Percentiles rank a stretch among this genome's conserved stretches.
phyloP scores from a whole-genome alignment of 2,329 filamentous ascomycete genomes.

The Fonsecaea pedrosoi region DNA sequence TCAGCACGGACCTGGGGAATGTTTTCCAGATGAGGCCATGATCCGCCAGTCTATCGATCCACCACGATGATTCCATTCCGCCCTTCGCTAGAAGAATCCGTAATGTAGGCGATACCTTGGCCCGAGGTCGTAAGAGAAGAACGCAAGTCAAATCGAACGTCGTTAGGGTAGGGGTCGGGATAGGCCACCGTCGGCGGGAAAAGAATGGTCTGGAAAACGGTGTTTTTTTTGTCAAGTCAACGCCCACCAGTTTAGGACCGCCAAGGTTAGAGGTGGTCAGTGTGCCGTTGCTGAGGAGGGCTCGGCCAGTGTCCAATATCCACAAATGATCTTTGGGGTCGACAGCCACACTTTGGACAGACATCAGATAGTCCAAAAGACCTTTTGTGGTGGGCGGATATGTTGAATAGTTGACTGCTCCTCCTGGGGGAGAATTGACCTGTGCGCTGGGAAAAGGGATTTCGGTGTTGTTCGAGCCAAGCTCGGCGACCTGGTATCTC shows the following conservation, averaged over 20 bases:
- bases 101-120: slow-evolving; percentile 60
- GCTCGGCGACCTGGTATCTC: slow-evolving; percentile 59
- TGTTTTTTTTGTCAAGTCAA: slow-evolving; percentile 57
- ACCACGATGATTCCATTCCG: slow-evolving; percentile 59
- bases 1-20: slow-evolving; percentile 51
- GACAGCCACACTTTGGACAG: slow-evolving; percentile 60
- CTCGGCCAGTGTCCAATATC: slow-evolving; percentile 62
- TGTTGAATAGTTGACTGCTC: slow-evolving; percentile 60
- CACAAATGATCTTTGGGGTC: slow-evolving; percentile 59
- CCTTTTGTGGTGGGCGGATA: slow-evolving; percentile 54
- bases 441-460: slow-evolving; percentile 51
- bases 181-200: slow-evolving; percentile 57
- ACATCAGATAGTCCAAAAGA: slow-evolving; percentile 58
- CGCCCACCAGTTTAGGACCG: slow-evolving; percentile 59
- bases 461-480: slow-evolving; percentile 53
- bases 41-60: slow-evolving; percentile 55
- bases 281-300: slow-evolving; percentile 51
- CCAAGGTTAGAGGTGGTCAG: slow-evolving; percentile 55
- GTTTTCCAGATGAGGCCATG: slow-evolving; percentile 55
- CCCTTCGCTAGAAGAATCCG: slow-evolving; percentile 57
- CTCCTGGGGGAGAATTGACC: slow-evolving; percentile 58
- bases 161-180: slow-evolving; percentile 60
- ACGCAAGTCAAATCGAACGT: slow-evolving; percentile 49
- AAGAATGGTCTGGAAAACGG: slow-evolving; percentile 58
- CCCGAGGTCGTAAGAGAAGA: slow-evolving; percentile 48